phyloP scores from a whole-genome alignment of 2,329 filamentous ascomycete species.

The Aspergillus sp. region DNA sequence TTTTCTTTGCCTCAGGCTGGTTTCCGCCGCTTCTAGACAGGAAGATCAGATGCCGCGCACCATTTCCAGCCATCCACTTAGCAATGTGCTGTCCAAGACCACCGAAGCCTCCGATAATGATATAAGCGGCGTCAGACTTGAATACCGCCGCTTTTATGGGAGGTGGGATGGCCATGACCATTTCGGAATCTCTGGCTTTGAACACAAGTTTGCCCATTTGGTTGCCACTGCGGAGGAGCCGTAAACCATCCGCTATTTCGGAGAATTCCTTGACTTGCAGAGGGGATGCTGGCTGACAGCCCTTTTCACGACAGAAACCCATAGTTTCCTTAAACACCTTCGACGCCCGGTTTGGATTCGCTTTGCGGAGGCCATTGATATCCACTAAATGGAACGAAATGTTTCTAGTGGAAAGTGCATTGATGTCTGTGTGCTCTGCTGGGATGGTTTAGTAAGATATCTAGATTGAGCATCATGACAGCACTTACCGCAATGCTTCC shows the following conservation, averaged over 20 bases:
- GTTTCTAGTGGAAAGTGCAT: not conserved
- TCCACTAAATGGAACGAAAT: not conserved
- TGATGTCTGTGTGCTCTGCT: not conserved
- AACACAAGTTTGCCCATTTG: not conserved
- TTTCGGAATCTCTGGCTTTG: not conserved
- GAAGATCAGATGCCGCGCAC: not conserved
- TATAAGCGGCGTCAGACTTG: not conserved
- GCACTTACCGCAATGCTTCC: not conserved
- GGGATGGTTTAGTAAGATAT: not conserved
- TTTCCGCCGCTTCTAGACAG: not conserved
- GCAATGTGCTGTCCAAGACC: not conserved
- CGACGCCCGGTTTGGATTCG: not conserved
- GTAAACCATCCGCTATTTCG: not conserved
- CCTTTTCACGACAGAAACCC: not conserved
- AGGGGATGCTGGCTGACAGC: not conserved
- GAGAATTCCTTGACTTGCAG: not conserved
- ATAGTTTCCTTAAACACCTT: not conserved
- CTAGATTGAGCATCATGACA: not conserved
- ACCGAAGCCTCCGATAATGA: not conserved
- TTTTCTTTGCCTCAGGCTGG: not conserved
- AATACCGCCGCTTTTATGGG: not conserved
- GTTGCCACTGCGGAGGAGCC: not conserved
- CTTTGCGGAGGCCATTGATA: not conserved
- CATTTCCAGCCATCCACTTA: not conserved
- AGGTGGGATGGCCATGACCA: not conserved